Conservation (phyloP, 345 rosid species). For the Reutealis trisperma region DNA sequence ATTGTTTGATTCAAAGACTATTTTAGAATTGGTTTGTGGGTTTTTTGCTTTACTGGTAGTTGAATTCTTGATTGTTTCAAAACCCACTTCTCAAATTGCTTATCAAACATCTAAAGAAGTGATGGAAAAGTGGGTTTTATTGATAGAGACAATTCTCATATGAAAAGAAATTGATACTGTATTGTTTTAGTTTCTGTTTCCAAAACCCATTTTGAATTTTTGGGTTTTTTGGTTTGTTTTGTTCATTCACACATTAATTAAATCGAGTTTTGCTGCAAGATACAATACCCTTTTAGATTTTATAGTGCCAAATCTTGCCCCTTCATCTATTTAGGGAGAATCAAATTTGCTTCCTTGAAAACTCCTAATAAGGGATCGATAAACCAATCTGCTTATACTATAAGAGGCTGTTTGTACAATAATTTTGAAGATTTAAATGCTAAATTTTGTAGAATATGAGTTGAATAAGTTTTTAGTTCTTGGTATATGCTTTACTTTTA, state of each 20-base stretch:
- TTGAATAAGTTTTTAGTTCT: too few relatives aligned
- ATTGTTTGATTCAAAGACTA: not conserved
- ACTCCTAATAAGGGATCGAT: not conserved
- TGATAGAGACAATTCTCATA: too few relatives aligned
- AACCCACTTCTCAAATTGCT: too few relatives aligned
- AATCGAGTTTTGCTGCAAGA: not conserved
- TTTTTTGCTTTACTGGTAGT: not conserved
- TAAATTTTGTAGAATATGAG: too few relatives aligned
- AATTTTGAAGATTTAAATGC: too few relatives aligned
- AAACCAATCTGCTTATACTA: not conserved
- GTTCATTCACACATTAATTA: not conserved
- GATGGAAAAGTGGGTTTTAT: too few relatives aligned
- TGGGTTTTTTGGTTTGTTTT: not conserved
- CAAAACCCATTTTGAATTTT: not conserved
- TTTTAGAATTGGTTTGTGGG: conserved; percentile 10
- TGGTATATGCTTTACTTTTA: too few relatives aligned
- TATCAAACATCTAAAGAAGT: too few relatives aligned
- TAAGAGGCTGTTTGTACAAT: too few relatives aligned
- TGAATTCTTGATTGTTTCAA: not conserved
- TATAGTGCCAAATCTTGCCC: not conserved
- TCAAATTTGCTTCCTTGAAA: not conserved
- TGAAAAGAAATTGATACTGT: not conserved
- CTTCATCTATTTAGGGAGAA: not conserved
- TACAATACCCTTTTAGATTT: too few relatives aligned
- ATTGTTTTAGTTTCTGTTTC: not conserved